Evolutionary conservation across 345 rosid species (phyloP).

Genomic region (Schrenkiella parvula): DNA sequence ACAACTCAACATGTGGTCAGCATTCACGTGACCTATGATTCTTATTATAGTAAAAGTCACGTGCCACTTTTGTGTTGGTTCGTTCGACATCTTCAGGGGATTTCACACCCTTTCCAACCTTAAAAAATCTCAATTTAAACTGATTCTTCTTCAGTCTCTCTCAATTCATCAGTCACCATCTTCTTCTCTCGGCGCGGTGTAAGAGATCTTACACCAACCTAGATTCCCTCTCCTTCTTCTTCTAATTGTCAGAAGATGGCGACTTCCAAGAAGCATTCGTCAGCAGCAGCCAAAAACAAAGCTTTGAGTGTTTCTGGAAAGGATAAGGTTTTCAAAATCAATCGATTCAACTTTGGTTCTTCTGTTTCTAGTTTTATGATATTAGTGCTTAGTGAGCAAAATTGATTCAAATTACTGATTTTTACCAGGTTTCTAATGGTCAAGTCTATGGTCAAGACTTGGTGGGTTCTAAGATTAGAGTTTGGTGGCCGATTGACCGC

Average conservation of each 20-base stretch:
- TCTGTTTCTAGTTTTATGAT: not conserved
- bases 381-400: not conserved
- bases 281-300: not conserved
- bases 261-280: not conserved
- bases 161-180: too few relatives aligned
- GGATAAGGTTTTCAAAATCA: not conserved
- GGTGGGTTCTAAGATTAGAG: slow-evolving; percentile 17
- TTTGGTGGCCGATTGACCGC: slow-evolving; percentile 29
- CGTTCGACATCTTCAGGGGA: too few relatives aligned
- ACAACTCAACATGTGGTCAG: too few relatives aligned
- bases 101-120: too few relatives aligned
- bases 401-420: not conserved
- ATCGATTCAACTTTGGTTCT: not conserved
- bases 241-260: not conserved
- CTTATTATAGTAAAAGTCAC: too few relatives aligned
- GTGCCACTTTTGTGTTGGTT: too few relatives aligned
- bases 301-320: not conserved
- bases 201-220: not conserved
- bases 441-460: not conserved
- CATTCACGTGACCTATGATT: too few relatives aligned
- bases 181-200: too few relatives aligned
- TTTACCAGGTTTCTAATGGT: not conserved
- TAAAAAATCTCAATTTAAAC: too few relatives aligned
- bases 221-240: not conserved
- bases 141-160: too few relatives aligned